Evolutionary conservation across 441 rosid genomes (phyloP), one percentile per base, ranked within the genome.

Genomic region (Adansonia grandidieri): DNA sequence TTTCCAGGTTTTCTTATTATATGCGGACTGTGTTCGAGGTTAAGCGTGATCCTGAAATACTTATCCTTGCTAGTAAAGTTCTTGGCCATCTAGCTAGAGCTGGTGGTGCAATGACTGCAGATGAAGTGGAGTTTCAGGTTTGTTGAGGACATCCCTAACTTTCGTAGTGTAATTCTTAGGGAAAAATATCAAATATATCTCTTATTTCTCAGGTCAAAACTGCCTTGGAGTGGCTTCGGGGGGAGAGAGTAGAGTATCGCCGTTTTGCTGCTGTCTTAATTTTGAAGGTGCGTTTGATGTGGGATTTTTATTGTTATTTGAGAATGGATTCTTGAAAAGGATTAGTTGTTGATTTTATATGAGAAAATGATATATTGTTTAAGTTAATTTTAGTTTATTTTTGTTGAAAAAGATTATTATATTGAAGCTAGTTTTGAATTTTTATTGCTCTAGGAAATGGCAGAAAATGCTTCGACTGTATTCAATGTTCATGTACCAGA

Each of bases 391-490:
- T 50, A 40, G 74, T 47, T 62, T 51, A 9, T 44, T 81, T 74
- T 68, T 22, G 50, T 47, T 61, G 58, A 24, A 17, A 69, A 24
- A 47, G 76, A 50, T 58, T 6, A 14, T 54, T 19, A 20, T n/a
- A n/a, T 6, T 74, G 69, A 73, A 44, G 40, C 74, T 28, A 51
- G 42, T 13, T 75, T 73, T 47, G 73, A 40, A 78, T 82, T 82
- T 80, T 80, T 74, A 45, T 60, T 71, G 56, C 78, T 80, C 76
- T 85, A 95, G 99, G 99, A 97, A 91, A 88, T 93, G 96, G 99
- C 98, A 58, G 98, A 97, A 90, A 95, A 93, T 91, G 99, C 98
- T 83, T 91, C 99, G n/a, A 97, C 99, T 10, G 98, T 97, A 40
- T 97, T 97, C 84, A 97, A 97, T 86, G 98, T 97, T 73, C 98